Percentiles rank a stretch among this genome's conserved stretches.
These are phyloP conservation scores for Glaciozyma martinii DNA, from an alignment of 768 basidiomycete species.

Conservation along the genomic window DNA sequence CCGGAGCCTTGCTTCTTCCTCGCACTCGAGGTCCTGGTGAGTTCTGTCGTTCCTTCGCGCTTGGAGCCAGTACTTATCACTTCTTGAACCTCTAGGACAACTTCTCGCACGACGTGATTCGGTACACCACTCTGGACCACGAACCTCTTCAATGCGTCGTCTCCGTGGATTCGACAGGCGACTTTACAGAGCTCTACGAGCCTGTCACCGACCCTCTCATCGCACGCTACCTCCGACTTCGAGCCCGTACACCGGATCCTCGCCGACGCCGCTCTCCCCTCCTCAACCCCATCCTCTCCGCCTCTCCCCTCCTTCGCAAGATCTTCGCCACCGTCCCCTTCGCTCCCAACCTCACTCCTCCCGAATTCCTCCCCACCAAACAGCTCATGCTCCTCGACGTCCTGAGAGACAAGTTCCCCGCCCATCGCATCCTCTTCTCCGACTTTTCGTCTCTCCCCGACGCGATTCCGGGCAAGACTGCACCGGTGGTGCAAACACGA, in stretches of 20 bases:
- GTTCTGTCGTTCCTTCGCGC: neutral
- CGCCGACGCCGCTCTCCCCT: conserved; percentile 42
- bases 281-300: conserved; percentile 25
- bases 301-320: conserved; percentile 47
- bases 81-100: conserved; percentile 60
- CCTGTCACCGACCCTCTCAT: conserved; percentile 79
- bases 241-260: conserved; percentile 46
- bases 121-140: conserved; percentile 72
- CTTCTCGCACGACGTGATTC: conserved; percentile 88
- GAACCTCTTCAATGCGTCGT: conserved; percentile 72
- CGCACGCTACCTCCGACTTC: conserved; percentile 63
- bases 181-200: conserved; percentile 74
- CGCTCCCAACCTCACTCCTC: conserved; percentile 73
- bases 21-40: conserved; percentile 69
- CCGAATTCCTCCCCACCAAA: conserved; percentile 89
- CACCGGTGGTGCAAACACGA: conserved; percentile 93
- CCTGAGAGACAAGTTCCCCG: conserved; percentile 73
- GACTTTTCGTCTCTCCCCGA: conserved; percentile 88
- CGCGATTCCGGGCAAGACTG: conserved; percentile 63
- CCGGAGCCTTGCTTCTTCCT: conserved; percentile 82
- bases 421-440: conserved; percentile 84
- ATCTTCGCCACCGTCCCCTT: conserved; percentile 69
- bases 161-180: conserved; percentile 65
- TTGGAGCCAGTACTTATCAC: neutral
- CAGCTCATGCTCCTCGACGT: conserved; percentile 73